A percentile compares a stretch with the other conserved stretches of the same genome.
These are phyloP conservation scores for Lentinula sp. DNA, from an alignment of 768 basidiomycete species.

Conservation along the genomic window DNA sequence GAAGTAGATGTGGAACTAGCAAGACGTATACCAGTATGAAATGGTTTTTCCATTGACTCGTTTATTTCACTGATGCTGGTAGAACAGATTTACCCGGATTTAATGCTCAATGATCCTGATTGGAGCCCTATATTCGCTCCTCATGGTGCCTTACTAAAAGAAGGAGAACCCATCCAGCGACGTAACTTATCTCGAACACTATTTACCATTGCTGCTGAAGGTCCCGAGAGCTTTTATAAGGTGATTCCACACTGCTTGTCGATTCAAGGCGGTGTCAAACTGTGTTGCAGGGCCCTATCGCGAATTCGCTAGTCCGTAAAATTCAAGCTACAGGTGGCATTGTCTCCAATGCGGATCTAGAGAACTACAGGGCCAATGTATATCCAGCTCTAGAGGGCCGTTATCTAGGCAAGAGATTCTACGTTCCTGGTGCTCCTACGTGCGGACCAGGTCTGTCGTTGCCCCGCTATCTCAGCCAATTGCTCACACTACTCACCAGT, in stretches of 20 bases:
- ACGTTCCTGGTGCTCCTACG: slow-evolving; percentile 80
- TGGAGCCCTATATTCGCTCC: slow-evolving; percentile 87
- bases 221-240: slow-evolving; percentile 79
- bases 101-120: slow-evolving; percentile 64
- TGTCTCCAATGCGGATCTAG: slow-evolving; percentile 68
- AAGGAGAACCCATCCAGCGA: slow-evolving; percentile 71
- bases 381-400: slow-evolving; percentile 70
- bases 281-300: slow-evolving; percentile 63
- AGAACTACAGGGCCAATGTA: slow-evolving; percentile 62
- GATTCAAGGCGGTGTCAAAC: slow-evolving; percentile 7
- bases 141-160: slow-evolving; percentile 56
- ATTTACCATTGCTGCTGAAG: slow-evolving; percentile 63
- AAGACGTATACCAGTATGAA: slow-evolving; percentile 58
- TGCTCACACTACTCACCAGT: slow-evolving; percentile 27
- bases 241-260: slow-evolving; percentile 26
- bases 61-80: not conserved
- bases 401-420: slow-evolving; percentile 74
- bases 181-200: slow-evolving; percentile 77
- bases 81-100: slow-evolving; percentile 30
- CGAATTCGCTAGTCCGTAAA: slow-evolving; percentile 71
- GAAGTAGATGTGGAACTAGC: slow-evolving; percentile 72
- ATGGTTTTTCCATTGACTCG: not conserved
- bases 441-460: slow-evolving; percentile 59
- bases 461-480: not conserved
- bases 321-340: slow-evolving; percentile 72